Evolutionary conservation across 495 filamentous ascomycete species (phyloP).

Genomic region (Aspergillus ellipticus): DNA sequence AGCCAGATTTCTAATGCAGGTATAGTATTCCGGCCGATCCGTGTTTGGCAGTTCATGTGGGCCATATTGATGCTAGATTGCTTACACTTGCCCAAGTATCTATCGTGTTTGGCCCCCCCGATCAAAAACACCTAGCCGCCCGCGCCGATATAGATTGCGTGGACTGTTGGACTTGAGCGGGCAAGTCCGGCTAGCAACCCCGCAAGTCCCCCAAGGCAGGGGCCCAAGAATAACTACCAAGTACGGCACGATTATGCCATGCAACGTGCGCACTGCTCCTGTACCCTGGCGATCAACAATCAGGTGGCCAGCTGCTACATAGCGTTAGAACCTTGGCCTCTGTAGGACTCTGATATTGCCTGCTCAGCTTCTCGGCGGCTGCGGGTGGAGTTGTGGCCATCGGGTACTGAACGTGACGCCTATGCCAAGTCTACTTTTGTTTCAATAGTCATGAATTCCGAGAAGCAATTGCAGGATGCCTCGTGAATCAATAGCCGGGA

Average conservation of each 20-base stretch:
- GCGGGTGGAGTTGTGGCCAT: neutral
- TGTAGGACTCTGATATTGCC: neutral
- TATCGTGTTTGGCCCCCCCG: neutral
- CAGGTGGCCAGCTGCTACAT: neutral
- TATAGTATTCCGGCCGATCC: slow-evolving; percentile 1
- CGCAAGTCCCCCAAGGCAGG: neutral
- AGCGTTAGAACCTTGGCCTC: neutral
- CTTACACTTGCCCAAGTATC: neutral
- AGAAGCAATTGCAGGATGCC: neutral
- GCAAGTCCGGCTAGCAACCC: neutral
- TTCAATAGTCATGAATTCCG: neutral
- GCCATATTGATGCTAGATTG: neutral
- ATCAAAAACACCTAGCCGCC: neutral
- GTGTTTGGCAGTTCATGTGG: neutral
- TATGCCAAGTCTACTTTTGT: neutral
- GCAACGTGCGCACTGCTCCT: neutral
- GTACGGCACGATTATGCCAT: neutral
- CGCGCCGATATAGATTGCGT: neutral
- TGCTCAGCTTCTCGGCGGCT: neutral
- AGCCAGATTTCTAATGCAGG: neutral
- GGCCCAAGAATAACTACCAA: neutral
- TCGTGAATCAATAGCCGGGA: neutral
- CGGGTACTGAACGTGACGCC: neutral
- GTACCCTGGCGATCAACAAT: slow-evolving; percentile 1
- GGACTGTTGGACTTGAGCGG: neutral